Evolutionary conservation across 2,329 filamentous ascomycete species (phyloP).

Genomic region (Epichloe typhina): DNA sequence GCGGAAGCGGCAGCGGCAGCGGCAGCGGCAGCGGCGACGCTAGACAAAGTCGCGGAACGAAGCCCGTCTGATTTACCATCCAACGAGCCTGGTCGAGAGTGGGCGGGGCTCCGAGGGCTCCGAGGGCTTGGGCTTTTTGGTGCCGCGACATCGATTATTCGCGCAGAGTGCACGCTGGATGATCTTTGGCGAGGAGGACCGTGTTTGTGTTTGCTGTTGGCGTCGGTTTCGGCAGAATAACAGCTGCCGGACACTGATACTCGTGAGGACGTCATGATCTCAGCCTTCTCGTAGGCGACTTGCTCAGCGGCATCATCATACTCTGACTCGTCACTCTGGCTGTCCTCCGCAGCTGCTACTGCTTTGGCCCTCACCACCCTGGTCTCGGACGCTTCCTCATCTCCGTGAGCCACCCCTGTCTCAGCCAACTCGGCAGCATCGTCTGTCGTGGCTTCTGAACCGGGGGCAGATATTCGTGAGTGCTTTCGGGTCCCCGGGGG

Average conservation of each 20-base stretch:
- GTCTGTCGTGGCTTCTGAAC: background rate
- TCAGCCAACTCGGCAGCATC: background rate
- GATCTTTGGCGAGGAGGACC: slow-evolving; percentile 22
- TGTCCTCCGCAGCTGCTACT: background rate
- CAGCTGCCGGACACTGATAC: slow-evolving; percentile 40
- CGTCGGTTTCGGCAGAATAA: slow-evolving; percentile 36
- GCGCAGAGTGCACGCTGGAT: slow-evolving; percentile 40
- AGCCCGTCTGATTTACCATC: slow-evolving; percentile 28
- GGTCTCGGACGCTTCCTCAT: slow-evolving; percentile 1
- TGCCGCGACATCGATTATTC: slow-evolving; percentile 42
- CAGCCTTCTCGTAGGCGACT: slow-evolving; percentile 39
- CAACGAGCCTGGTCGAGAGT: slow-evolving; percentile 35
- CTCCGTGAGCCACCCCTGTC: background rate
- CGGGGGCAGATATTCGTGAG: background rate
- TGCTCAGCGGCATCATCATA: slow-evolving; percentile 33
- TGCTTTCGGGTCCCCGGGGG: background rate
- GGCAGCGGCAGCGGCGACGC: slow-evolving; percentile 18
- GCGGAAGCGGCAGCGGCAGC: slow-evolving; percentile 20
- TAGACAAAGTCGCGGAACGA: slow-evolving; percentile 27
- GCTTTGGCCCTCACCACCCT: background rate
- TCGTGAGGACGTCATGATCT: slow-evolving; percentile 43
- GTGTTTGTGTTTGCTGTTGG: slow-evolving; percentile 23
- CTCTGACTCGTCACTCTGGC: slow-evolving; percentile 4
- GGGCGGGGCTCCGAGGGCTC: slow-evolving; percentile 30
- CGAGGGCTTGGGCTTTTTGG: slow-evolving; percentile 40